These are phyloP conservation scores for Rhizophagus clarus DNA, from an alignment of 192 early-diverging fungal genomes.

Conservation along the genomic window DNA sequence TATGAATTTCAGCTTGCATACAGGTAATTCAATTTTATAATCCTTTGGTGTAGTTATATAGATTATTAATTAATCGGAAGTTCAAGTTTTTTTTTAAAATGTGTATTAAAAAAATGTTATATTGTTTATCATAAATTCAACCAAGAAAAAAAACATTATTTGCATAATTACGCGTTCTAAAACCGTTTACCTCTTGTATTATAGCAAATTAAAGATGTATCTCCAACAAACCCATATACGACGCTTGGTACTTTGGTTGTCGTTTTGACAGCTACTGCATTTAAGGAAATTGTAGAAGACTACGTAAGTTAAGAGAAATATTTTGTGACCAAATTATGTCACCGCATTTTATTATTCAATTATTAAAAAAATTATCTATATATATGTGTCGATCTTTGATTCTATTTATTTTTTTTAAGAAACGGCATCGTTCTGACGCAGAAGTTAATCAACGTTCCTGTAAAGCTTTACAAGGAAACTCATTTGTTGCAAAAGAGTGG, in stretches of 20 bases:
- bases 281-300: slow-evolving; percentile 96
- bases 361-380: too few relatives aligned
- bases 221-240: slow-evolving; percentile 88
- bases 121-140: not conserved
- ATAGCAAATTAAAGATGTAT: slow-evolving; percentile 93
- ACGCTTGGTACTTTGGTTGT: slow-evolving; percentile 84
- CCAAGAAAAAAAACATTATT: too few relatives aligned
- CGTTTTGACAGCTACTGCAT: slow-evolving; percentile 85
- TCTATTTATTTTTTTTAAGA: slow-evolving; percentile 35
- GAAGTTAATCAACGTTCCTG: slow-evolving; percentile 71
- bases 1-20: slow-evolving; percentile 22
- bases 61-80: not conserved
- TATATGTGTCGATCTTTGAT: not conserved
- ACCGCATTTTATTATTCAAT: not conserved
- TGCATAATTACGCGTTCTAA: not conserved
- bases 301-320: slow-evolving; percentile 43
- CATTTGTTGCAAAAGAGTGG: slow-evolving; percentile 83
- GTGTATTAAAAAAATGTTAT: not conserved
- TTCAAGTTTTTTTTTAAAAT: not conserved
- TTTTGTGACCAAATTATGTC: not conserved
- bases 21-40: slow-evolving; percentile 14
- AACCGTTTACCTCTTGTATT: not conserved
- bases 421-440: slow-evolving; percentile 73
- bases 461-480: slow-evolving; percentile 58
- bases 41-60: not conserved